These are phyloP conservation scores for Lasiodiplodia sp. DNA, from an alignment of 2,329 filamentous ascomycete genomes.

Conservation along the genomic window DNA sequence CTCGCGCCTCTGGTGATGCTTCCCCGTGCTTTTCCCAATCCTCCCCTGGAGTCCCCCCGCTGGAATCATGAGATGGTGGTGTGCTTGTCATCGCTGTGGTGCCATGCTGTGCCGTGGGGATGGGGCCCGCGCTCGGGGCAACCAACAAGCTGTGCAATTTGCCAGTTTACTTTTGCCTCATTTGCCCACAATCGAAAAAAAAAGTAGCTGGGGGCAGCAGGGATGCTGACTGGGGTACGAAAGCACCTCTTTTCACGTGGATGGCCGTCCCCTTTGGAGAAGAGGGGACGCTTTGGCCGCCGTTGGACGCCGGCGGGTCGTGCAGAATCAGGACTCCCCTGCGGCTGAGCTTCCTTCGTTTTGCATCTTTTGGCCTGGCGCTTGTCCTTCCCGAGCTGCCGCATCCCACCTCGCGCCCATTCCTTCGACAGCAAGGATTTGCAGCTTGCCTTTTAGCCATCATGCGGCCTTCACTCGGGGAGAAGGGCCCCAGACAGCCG, in stretches of 20 bases:
- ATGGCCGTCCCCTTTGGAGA: neutral
- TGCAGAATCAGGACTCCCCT: conserved; percentile 23
- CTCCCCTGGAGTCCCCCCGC: neutral
- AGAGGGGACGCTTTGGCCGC: conserved; percentile 9
- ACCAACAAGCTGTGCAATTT: neutral
- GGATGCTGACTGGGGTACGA: conserved; percentile 1
- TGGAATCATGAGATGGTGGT: conserved; percentile 26
- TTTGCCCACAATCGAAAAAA: conserved; percentile 4
- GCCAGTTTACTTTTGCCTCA: neutral
- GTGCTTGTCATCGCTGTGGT: conserved; percentile 7
- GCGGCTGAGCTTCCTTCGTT: conserved; percentile 2
- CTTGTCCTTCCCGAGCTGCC: conserved; percentile 17
- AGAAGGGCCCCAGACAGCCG: conserved; percentile 19
- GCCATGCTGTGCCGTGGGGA: conserved; percentile 16
- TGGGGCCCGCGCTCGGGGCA: conserved; percentile 5
- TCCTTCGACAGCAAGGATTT: conserved; percentile 20
- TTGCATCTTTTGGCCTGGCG: neutral
- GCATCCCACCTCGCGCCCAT: conserved; percentile 18
- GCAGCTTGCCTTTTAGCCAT: neutral
- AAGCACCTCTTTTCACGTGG: conserved; percentile 15
- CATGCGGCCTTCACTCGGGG: conserved; percentile 14
- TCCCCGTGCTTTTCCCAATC: neutral
- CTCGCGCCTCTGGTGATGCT: neutral
- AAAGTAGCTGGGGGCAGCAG: neutral
- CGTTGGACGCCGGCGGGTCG: conserved; percentile 11